Conservation (phyloP, 495 filamentous ascomycete genomes). For the Podospora conica region DNA sequence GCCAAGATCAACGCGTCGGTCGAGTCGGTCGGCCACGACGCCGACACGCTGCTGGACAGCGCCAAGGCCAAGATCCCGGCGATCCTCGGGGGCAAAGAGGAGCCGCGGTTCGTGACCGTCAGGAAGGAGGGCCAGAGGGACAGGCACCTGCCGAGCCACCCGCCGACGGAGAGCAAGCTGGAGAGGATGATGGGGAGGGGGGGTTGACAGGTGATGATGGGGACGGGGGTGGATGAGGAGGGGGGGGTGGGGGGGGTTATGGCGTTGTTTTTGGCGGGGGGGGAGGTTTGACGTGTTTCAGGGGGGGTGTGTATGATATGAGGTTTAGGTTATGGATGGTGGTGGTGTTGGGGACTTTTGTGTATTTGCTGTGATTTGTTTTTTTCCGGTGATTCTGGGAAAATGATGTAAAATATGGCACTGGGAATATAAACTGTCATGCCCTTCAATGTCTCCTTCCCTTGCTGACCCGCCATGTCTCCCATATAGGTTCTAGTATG, state of each 20-base stretch:
- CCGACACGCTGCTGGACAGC: neutral
- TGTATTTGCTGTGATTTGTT: too few relatives aligned
- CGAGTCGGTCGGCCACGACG: neutral
- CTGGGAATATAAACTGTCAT: too few relatives aligned
- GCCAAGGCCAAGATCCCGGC: neutral
- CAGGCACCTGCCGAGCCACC: neutral
- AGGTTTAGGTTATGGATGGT: too few relatives aligned
- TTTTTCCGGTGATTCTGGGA: too few relatives aligned
- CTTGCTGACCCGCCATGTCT: too few relatives aligned
- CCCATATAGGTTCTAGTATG: too few relatives aligned
- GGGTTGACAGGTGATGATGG: neutral
- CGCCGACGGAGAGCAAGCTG: slow-evolving; percentile 5
- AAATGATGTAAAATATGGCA: too few relatives aligned
- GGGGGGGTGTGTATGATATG: too few relatives aligned
- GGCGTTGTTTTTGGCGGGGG: too few relatives aligned
- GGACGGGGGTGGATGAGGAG: neutral
- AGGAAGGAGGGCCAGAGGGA: neutral
- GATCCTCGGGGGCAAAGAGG: neutral
- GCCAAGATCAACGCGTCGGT: neutral
- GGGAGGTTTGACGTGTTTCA: too few relatives aligned
- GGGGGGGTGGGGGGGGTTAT: neutral
- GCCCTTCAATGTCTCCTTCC: too few relatives aligned
- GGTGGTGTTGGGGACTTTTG: too few relatives aligned
- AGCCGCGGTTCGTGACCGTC: neutral
- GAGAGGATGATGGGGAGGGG: slow-evolving; percentile 8